A percentile compares a stretch with the other conserved stretches of the same genome.
phyloP scores from a whole-genome alignment of 192 early-diverging fungal species.

The Pilaira anomala region DNA sequence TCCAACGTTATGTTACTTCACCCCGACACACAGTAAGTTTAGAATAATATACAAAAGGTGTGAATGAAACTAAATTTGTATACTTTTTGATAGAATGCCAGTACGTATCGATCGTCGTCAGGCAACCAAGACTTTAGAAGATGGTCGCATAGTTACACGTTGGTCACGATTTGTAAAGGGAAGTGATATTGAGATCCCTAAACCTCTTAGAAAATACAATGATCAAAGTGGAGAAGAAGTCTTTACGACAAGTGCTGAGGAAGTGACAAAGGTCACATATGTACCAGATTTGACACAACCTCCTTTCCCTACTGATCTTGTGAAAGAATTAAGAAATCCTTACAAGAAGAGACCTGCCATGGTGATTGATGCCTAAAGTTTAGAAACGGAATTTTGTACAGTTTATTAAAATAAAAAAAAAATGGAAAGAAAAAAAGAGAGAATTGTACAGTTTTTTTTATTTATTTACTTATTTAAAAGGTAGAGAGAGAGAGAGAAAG shows the following conservation, averaged over 20 bases:
- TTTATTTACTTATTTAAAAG: too few species aligned
- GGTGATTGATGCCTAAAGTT: neutral
- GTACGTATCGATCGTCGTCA: constrained; percentile 31
- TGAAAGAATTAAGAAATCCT: constrained; percentile 33
- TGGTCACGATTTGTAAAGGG: constrained; percentile 41
- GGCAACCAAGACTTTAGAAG: constrained; percentile 21
- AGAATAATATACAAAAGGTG: too few species aligned
- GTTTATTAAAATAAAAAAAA: neutral
- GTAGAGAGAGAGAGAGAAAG: too few species aligned
- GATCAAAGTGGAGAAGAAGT: constrained; percentile 32
- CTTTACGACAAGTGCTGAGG: constrained; percentile 28
- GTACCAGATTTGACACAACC: constrained; percentile 7
- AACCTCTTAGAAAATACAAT: constrained; percentile 32
- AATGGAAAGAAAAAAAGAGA: neutral
- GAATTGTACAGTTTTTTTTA: too few species aligned
- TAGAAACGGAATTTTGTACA: constrained; percentile 1
- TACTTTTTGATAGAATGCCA: constrained; percentile 26
- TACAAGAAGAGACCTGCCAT: constrained; percentile 20
- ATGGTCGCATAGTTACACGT: constrained; percentile 24
- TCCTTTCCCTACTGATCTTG: constrained; percentile 25
- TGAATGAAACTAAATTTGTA: neutral
- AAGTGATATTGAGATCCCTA: constrained; percentile 37
- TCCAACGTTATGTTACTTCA: constrained; percentile 47
- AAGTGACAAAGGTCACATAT: constrained; percentile 29
- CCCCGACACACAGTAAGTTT: constrained; percentile 43